phyloP scores from a whole-genome alignment of 2,329 filamentous ascomycete genomes.

The Calycina herbarum region DNA sequence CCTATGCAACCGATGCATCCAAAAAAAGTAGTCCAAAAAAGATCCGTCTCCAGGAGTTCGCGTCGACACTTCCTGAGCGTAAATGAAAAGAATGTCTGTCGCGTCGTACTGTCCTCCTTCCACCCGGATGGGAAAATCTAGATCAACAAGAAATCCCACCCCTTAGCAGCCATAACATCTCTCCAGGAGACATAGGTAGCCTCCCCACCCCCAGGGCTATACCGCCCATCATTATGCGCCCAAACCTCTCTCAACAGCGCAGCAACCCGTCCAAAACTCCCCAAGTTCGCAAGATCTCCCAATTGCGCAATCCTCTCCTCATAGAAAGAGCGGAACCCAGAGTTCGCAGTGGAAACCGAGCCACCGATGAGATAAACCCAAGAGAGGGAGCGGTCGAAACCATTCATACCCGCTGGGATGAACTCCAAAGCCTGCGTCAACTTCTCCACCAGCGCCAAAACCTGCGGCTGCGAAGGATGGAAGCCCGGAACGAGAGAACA shows the following conservation, averaged over 20 bases:
- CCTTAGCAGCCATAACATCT: conserved; percentile 87
- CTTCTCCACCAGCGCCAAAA: conserved; percentile 73
- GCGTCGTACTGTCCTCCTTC: not conserved
- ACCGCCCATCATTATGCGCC: conserved; percentile 64
- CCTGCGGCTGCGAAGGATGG: conserved; percentile 71
- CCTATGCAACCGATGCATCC: not conserved
- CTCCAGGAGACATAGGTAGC: conserved; percentile 85
- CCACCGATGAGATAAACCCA: conserved; percentile 93
- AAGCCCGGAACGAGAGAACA: conserved; percentile 92
- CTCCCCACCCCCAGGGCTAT: conserved; percentile 39
- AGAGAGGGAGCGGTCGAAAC: conserved; percentile 86
- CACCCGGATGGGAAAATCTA: conserved; percentile 42
- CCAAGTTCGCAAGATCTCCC: conserved; percentile 74
- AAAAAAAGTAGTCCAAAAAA: not conserved
- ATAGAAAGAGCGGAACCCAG: conserved; percentile 76
- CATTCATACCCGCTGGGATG: conserved; percentile 77
- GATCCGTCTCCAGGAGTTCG: conserved; percentile 25
- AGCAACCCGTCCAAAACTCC: conserved; percentile 82
- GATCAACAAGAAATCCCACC: conserved; percentile 91
- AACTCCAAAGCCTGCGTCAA: conserved; percentile 74
- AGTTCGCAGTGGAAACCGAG: conserved; percentile 70
- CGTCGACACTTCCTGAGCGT: conserved; percentile 14
- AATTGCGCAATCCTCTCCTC: conserved; percentile 72
- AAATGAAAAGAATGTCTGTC: not conserved
- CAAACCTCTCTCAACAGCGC: conserved; percentile 81